A percentile compares a stretch with the other conserved stretches of the same genome.
Evolutionary conservation across 352 stramenopile species (phyloP).

Genomic region (Globisporangium mamillatum): DNA sequence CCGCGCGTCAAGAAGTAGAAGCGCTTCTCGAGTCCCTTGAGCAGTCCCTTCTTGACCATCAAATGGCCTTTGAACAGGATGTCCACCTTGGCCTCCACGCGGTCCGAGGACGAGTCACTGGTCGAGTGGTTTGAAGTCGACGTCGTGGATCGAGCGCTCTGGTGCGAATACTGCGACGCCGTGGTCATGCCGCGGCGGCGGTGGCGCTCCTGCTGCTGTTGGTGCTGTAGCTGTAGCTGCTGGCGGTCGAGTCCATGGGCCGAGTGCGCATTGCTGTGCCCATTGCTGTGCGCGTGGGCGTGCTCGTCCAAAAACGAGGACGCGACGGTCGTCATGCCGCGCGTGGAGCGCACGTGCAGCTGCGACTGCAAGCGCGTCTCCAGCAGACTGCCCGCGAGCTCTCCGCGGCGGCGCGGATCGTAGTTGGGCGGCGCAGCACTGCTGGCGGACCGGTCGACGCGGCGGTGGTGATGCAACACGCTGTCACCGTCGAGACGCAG

Average conservation of each 20-base stretch:
- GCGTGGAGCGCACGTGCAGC: background rate
- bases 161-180: constrained; percentile 10
- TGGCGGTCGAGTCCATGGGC: background rate
- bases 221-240: background rate
- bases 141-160: background rate
- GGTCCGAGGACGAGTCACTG: constrained; percentile 1
- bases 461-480: background rate
- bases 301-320: constrained; percentile 4
- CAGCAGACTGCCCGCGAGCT: constrained; percentile 2
- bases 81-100: constrained; percentile 19
- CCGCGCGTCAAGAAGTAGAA: constrained; percentile 56
- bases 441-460: background rate
- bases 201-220: constrained; percentile 3
- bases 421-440: background rate
- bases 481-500: constrained; percentile 12
- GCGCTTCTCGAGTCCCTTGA: constrained; percentile 62
- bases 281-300: background rate
- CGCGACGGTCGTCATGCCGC: constrained; percentile 7
- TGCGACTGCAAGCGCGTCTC: constrained; percentile 6
- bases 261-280: background rate
- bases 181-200: constrained; percentile 10
- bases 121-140: constrained; percentile 6
- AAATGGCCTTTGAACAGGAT: constrained; percentile 47
- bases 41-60: constrained; percentile 35
- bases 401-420: background rate